Base-by-base conservation (phyloP, 2,329 filamentous ascomycete species). In the Aspergillus hiratsukae region DNA sequence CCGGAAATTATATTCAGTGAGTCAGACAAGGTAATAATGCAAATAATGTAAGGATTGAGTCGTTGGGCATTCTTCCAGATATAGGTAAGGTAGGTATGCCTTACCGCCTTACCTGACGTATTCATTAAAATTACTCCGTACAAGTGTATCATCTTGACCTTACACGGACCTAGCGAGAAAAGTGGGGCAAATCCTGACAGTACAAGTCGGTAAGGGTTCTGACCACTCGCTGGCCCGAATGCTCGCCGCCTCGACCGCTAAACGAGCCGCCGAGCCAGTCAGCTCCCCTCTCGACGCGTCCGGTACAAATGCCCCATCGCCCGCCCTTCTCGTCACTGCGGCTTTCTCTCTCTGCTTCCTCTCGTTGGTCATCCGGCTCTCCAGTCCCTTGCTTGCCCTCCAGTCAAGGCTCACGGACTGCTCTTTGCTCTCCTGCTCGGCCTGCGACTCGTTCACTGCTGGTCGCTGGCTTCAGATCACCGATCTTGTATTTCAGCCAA, bases 231-330 rank as follows among this genome's bases (percentile, higher is more conserved):
- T 62, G 60, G 59, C 54, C 53, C 53, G 58, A 60, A 58, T 59
- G 43, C 51, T 56, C 53, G 54, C 57, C 59, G 54, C 57, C 52
- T 54, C 54, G 53, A 55, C 56, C 53, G 56, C 56, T 58, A 63
- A 55, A 57, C 60, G 52, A 59, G 54, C 52, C 41, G 54, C 53
- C 61, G 61, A 59, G 59, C 63, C 69, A 71, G 61, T 68, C 62
- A 64, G 61, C 61, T 62, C 55, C 56, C 57, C 58, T 58, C 54
- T 49, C 41, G 54, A 52, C 51, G 60, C 57, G 63, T 62, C 61
- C 64, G 64, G 67, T 73, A 74, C 70, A 74, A 74, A 74, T 73
- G 71, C 70, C 69, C 71, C 72, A 73, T 73, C 69, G 61, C 64
- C 63, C 70, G 69, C 70, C 62, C 67, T 67, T 66, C 60, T 68